Base-by-base conservation (phyloP, 1,139 yeast genomes). In the Schwanniomyces etchellsii region DNA sequence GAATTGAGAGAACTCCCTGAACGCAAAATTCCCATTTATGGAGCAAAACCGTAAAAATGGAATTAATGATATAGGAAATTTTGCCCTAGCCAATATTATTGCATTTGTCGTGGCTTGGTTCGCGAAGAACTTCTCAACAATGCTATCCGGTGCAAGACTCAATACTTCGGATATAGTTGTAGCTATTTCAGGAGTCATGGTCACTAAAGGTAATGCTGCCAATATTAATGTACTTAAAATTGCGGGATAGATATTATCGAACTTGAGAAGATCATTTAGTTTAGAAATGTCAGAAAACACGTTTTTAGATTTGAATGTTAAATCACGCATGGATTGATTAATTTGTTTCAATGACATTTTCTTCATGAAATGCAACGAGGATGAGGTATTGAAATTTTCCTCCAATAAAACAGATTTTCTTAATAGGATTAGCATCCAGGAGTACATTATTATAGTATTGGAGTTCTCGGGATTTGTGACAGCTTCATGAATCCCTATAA, bases 341-440 rank as follows among this genome's bases (percentile, higher is more conserved):
- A 55, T 33, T 5, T 40, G 37, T 6, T 39, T 36, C 5, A 45
- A 26, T 4, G 45, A 26, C n/a, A 51, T 38, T 14, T 38, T 30
- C 2, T 32, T 26, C 3, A 42, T 33, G 26, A 42, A 41, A 5
- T 28, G 28, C 20, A 36, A 26, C 10, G 29, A 10, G 18, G 33
- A 32, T 10, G 25, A 29, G 21, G 14, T 20, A 10, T 20, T 23
- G 28, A 24, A 10, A 39, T 36, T 55, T 31, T 71, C 77, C 32
- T 70, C 70, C 10, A 74, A 49, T 17, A 74, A 52, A 26, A 69
- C 58, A 4, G 70, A 62, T 37, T 80, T 76, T 31, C 80, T 61
- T 40, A 77, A 76, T 5, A 81, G 48, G 4, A 80, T 56, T 14
- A 83, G 71, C 9, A 85, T 74, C 95, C 95, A 86, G 20, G 78